These are phyloP conservation scores for Cyberlindnera suaveolens DNA, from an alignment of 805 yeast genomes.

Conservation along the genomic window DNA sequence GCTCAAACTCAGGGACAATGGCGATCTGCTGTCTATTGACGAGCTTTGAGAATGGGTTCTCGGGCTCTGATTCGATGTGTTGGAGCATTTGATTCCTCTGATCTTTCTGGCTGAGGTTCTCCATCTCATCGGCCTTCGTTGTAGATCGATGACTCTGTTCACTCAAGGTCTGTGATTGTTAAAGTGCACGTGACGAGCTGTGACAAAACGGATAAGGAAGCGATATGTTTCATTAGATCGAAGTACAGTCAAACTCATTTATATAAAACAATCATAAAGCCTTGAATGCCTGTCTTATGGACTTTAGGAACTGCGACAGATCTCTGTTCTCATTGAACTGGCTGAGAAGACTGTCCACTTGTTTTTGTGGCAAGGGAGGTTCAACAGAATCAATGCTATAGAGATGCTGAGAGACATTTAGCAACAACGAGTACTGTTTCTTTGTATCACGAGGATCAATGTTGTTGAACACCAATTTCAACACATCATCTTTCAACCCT, in stretches of 20 bases:
- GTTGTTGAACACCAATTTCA: conserved; percentile 43
- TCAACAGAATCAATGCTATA: conserved; percentile 31
- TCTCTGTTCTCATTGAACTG: conserved; percentile 16
- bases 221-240: too few relatives aligned
- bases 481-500: conserved; percentile 39
- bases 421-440: conserved; percentile 35
- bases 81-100: background rate
- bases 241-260: background rate
- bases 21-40: conserved; percentile 76
- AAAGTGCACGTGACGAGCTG: too few relatives aligned
- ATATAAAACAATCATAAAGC: conserved; percentile 2
- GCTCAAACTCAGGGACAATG: conserved; percentile 61
- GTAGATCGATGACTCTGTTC: too few relatives aligned
- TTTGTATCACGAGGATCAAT: conserved; percentile 39
- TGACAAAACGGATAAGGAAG: too few relatives aligned
- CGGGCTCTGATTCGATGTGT: conserved; percentile 30
- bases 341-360: conserved; percentile 11
- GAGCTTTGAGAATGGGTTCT: conserved; percentile 63
- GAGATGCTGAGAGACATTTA: conserved; percentile 39
- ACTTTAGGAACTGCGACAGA: conserved; percentile 18
- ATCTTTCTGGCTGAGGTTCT: background rate
- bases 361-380: conserved; percentile 31
- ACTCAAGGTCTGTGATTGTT: too few relatives aligned
- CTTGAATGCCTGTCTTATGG: conserved; percentile 17
- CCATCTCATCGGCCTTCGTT: background rate